Evolutionary conservation across 176 grass and related monocot species (phyloP), one percentile per base, ranked within the genome.

Genomic region (Saccharum officinarum): DNA sequence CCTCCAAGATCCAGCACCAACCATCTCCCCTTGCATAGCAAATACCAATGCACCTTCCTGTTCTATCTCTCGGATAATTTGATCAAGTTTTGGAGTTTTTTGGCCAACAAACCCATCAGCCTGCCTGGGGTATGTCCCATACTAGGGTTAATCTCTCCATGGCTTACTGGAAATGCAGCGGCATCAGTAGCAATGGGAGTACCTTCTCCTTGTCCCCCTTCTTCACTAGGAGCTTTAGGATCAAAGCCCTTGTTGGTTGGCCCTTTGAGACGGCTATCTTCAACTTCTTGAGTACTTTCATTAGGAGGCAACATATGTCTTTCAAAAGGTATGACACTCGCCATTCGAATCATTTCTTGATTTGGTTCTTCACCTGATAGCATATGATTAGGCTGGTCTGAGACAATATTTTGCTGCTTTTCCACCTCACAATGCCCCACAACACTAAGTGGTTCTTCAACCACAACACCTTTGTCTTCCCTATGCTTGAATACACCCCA

Each of bases 401-500:
- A 67, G 16, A 67, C 46, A 69, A 59, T 0, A 17, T 72, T n/a
- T 22, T 52, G 73, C 1, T 82, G 44, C 34, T 75, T 59, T 73
- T 20, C 75, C 44, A 62, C 74, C 14, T 82, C 69, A 73, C 6
- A 16, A 17, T 0, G 2, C 11, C 22, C n/a, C 14, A 6, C 1
- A 3, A 6, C 3, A 73, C 3, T 28, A 28, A 11, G 8, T 69
- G 39, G 39, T 54, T 76, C 68, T 67, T 77, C 77, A 60, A 10
- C 12, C n/a, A 45, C 1, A 63, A 14, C 34, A 73, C 31, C 8
- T n/a, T 1, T 30, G 25, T 39, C 40, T 39, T 59, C 12, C 26
- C 71, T 89, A 17, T 28, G 30, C 34, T 79, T 94, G 52, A 87
- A 94, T 6, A 73, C 77, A 2, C 80, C 92, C 92, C 92, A 94